Conservation (phyloP, 176 grass and related monocot genomes). For the Zea mays region Zm-B73-REFERENCE-NAM-5.0 NC_050100.1:6530001-6530500, state of each 20-base stretch:
- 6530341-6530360: too few species aligned
- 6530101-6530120: slow-evolving; percentile 73
- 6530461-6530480: too few species aligned
- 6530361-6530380: too few species aligned
- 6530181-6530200: slow-evolving; percentile 74
- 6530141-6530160: slow-evolving; percentile 86
- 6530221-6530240: slow-evolving; percentile 35
- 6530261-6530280: slow-evolving; percentile 34
- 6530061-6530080: slow-evolving; percentile 83
- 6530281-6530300: slow-evolving; percentile 44
- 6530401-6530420: too few species aligned
- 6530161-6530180: slow-evolving; percentile 78
- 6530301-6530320: slow-evolving; percentile 4
- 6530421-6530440: too few species aligned
- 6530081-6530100: slow-evolving; percentile 94
- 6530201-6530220: slow-evolving; percentile 48
- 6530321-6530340: too few species aligned
- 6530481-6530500: too few species aligned
- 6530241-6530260: slow-evolving; percentile 43
- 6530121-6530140: slow-evolving; percentile 93
- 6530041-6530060: slow-evolving; percentile 62
- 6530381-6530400: too few species aligned
- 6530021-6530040: slow-evolving; percentile 26
- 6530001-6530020: slow-evolving; percentile 41
- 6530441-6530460: too few species aligned